These are phyloP conservation scores for Macrotyloma uniflorum DNA, from an alignment of 306 rosid genomes.

Conservation along the genomic window DNA sequence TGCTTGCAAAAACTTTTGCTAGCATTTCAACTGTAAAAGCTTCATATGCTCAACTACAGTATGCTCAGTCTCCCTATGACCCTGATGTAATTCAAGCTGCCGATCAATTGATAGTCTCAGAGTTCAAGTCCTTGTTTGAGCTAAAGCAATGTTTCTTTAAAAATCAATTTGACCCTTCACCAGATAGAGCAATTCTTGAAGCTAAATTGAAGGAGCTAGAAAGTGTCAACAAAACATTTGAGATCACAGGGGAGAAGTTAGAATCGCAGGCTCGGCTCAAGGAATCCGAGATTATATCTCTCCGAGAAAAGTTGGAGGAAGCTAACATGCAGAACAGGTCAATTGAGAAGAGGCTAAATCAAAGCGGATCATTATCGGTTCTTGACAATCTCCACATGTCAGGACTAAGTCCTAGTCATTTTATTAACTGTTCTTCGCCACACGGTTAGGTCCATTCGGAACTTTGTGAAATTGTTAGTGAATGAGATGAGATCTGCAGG, in stretches of 20 bases:
- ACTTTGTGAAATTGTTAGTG: slow-evolving; percentile 60
- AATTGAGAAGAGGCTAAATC: slow-evolving; percentile 68
- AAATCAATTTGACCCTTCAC: slow-evolving; percentile 69
- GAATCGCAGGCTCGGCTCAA: slow-evolving; percentile 64
- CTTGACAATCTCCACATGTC: slow-evolving; percentile 69
- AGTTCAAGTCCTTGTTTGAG: slow-evolving; percentile 75
- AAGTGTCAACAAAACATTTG: slow-evolving; percentile 61
- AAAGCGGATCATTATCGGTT: slow-evolving; percentile 63
- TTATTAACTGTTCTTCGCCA: slow-evolving; percentile 64
- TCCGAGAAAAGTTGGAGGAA: slow-evolving; percentile 71
- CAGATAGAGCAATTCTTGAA: slow-evolving; percentile 52
- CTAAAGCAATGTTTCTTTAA: slow-evolving; percentile 68
- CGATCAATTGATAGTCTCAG: slow-evolving; percentile 57
- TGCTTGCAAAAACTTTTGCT: slow-evolving; percentile 74
- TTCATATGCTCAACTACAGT: slow-evolving; percentile 79
- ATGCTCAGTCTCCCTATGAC: slow-evolving; percentile 79
- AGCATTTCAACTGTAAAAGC: slow-evolving; percentile 72
- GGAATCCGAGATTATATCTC: slow-evolving; percentile 68
- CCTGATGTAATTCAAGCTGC: slow-evolving; percentile 74
- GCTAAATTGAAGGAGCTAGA: slow-evolving; percentile 77
- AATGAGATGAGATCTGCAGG: slow-evolving; percentile 73
- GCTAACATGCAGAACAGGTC: slow-evolving; percentile 54
- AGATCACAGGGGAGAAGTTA: slow-evolving; percentile 61
- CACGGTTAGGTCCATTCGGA: slow-evolving; percentile 56
- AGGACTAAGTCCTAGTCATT: slow-evolving; percentile 65